Conservation (phyloP, 139 green algal species). For the Tetradesmus obliquus region DNA sequence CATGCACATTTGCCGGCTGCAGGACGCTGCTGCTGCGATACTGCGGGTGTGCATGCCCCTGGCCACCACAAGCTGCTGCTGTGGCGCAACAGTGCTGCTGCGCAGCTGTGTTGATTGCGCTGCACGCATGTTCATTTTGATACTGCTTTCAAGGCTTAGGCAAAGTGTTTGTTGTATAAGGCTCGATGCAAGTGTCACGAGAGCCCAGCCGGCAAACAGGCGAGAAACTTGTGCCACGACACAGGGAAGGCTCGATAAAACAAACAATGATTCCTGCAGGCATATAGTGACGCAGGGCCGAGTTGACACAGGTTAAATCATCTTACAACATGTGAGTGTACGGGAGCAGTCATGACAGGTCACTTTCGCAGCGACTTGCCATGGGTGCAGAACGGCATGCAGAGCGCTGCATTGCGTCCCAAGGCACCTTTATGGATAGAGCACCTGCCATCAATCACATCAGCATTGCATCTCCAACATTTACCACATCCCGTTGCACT, state of each 20-base stretch:
- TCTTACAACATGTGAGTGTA: background rate
- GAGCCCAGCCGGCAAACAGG: background rate
- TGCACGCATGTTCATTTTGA: background rate
- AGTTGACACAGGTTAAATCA: background rate
- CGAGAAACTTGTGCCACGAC: background rate
- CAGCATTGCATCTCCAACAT: too few relatives aligned
- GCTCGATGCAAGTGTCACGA: background rate
- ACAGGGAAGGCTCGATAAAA: background rate
- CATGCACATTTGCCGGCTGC: background rate
- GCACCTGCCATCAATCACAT: too few relatives aligned
- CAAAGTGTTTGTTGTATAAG: background rate
- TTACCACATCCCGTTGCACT: too few relatives aligned
- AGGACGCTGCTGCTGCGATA: background rate
- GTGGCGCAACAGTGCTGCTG: slow-evolving; percentile 2
- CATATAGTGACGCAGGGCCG: too few relatives aligned
- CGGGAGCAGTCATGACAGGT: background rate
- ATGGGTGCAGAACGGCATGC: background rate
- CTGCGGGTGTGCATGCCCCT: background rate
- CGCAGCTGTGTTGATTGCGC: background rate
- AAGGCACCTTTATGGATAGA: too few relatives aligned
- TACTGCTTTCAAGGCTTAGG: background rate
- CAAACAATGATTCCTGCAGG: background rate
- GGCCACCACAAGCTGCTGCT: background rate
- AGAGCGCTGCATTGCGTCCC: too few relatives aligned
- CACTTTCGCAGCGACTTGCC: background rate